Conservation (phyloP, 108 stramenopile species). For the Cylindrotheca closterium region DNA sequence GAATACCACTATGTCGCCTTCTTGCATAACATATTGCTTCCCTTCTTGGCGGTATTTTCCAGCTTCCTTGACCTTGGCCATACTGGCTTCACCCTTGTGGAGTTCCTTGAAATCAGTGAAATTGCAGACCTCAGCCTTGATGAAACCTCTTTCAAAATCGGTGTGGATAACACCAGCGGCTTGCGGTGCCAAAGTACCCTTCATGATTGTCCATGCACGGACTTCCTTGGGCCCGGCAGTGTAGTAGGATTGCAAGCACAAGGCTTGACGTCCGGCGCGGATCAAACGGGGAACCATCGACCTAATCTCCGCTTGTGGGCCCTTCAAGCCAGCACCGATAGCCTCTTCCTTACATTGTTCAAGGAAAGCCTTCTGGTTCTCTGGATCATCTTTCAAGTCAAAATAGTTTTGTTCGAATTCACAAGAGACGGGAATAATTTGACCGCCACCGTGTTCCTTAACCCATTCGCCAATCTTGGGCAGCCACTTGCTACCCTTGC, state of each 20-base stretch:
- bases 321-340: slow-evolving; percentile 78
- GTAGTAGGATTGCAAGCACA: slow-evolving; percentile 97
- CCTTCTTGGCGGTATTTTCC: slow-evolving; percentile 99
- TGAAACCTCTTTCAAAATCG: slow-evolving; percentile 99
- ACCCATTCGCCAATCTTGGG: slow-evolving; percentile 96
- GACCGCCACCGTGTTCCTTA: slow-evolving; percentile 93
- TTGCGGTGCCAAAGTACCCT: slow-evolving; percentile 89
- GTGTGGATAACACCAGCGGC: slow-evolving; percentile 99
- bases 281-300: slow-evolving; percentile 95
- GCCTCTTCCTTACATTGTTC: slow-evolving; percentile 81
- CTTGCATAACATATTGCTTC: slow-evolving; percentile 92
- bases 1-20: slow-evolving; percentile 89
- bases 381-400: slow-evolving; percentile 73
- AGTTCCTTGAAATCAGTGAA: slow-evolving; percentile 97
- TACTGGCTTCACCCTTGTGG: slow-evolving; percentile 84
- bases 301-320: slow-evolving; percentile 85
- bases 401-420: slow-evolving; percentile 95
- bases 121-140: slow-evolving; percentile 96
- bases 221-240: slow-evolving; percentile 99
- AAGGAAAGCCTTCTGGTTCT: slow-evolving; percentile 75
- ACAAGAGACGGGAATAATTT: slow-evolving; percentile 96
- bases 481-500: slow-evolving; percentile 95
- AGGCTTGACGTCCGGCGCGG: slow-evolving; percentile 91
- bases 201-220: slow-evolving; percentile 97
- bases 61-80: slow-evolving; percentile 97